phyloP scores from a whole-genome alignment of 306 rosid species.

The Sicyos edulis region DNA sequence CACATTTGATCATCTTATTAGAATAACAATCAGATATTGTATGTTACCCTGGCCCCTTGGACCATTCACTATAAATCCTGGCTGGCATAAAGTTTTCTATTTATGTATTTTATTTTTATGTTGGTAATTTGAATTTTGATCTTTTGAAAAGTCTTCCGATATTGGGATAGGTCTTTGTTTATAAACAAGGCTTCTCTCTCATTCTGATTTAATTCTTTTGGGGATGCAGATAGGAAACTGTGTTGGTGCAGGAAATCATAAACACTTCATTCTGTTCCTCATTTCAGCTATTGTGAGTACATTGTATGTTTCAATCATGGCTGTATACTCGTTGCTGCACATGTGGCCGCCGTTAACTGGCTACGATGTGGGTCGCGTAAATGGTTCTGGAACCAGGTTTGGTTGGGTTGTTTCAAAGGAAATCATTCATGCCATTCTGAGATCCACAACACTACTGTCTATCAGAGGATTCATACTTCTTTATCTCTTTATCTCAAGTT shows the following conservation, averaged over 20 bases:
- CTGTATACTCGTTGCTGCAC: conserved; percentile 42
- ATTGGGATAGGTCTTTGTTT: background rate
- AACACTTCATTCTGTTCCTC: conserved; percentile 70
- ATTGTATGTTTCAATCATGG: conserved; percentile 54
- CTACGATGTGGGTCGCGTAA: conserved; percentile 20
- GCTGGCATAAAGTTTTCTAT: background rate
- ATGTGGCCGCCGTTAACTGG: conserved; percentile 51
- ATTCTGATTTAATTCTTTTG: background rate
- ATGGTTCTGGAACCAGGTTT: conserved; percentile 24
- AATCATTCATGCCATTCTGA: conserved; percentile 36
- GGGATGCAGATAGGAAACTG: conserved; percentile 90
- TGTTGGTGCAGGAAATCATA: conserved; percentile 92
- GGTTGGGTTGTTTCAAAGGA: conserved; percentile 35
- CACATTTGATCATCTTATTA: background rate
- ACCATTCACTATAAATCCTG: background rate
- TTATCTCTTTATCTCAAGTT: conserved; percentile 65
- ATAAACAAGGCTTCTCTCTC: background rate
- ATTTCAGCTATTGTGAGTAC: conserved; percentile 67
- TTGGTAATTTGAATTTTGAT: background rate
- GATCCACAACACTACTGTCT: conserved; percentile 57
- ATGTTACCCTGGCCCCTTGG: background rate
- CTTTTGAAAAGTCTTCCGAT: background rate
- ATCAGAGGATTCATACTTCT: conserved; percentile 63
- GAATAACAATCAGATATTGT: background rate
- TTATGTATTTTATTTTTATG: background rate